Evolutionary conservation across 139 green algal species (phyloP).

Genomic region (Auxenochlorella pyrenoidosa): DNA sequence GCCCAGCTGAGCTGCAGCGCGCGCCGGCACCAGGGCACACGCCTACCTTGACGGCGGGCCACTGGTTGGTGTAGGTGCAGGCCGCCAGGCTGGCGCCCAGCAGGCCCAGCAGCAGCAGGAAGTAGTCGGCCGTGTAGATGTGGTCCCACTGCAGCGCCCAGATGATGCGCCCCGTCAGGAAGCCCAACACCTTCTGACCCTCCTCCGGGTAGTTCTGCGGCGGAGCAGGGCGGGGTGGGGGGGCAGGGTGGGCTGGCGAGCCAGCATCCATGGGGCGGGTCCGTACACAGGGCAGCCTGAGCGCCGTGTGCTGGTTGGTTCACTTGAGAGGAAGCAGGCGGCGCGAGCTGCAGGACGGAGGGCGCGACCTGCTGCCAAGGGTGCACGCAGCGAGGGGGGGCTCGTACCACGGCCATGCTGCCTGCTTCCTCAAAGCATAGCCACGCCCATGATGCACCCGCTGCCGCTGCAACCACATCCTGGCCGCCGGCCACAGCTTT

Average conservation of each 20-base stretch:
- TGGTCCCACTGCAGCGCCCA: constrained; percentile 83
- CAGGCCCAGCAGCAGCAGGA: constrained; percentile 85
- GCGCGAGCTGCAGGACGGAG: too few relatives aligned
- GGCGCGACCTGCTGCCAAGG: too few relatives aligned
- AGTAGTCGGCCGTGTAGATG: constrained; percentile 91
- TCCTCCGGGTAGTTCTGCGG: constrained; percentile 53
- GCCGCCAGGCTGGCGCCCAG: constrained; percentile 89
- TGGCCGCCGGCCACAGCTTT: too few relatives aligned
- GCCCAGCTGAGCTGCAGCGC: background rate
- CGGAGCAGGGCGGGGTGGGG: background rate
- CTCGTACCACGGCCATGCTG: too few relatives aligned
- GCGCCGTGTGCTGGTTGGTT: too few relatives aligned
- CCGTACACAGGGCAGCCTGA: too few relatives aligned
- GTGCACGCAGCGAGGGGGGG: too few relatives aligned
- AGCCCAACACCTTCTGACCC: constrained; percentile 77
- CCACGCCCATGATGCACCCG: too few relatives aligned
- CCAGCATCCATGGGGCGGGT: background rate
- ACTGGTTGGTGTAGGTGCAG: constrained; percentile 93
- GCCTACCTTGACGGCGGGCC: constrained; percentile 80
- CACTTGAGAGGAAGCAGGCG: too few relatives aligned
- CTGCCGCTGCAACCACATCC: too few relatives aligned
- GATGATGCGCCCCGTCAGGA: constrained; percentile 81
- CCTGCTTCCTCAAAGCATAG: too few relatives aligned
- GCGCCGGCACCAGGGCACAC: background rate
- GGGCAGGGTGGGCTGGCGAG: constrained; percentile 38